A percentile compares a stretch with the other conserved stretches of the same genome.
Conservation (phyloP, 176 grass and related monocot species). For the Carex cristatella region DNA sequence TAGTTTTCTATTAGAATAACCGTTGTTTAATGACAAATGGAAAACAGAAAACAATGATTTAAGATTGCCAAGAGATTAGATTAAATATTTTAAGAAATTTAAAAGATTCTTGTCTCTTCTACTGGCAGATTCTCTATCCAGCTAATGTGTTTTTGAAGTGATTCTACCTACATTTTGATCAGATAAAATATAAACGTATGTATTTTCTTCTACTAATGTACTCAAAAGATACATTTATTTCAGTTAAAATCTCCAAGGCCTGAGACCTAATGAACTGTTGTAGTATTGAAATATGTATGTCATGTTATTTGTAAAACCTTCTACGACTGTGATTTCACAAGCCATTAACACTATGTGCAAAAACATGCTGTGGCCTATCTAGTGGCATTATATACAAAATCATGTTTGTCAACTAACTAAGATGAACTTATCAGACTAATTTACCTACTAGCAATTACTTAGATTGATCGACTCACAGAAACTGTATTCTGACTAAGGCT, state of each 20-base stretch:
- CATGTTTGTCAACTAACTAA: not conserved
- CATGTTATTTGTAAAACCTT: not conserved
- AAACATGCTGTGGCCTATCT: not conserved
- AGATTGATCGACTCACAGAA: not conserved
- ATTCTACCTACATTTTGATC: not conserved
- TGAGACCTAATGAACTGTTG: not conserved
- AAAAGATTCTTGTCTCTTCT: not conserved
- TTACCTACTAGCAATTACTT: not conserved
- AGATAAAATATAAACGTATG: not conserved
- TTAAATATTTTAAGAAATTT: not conserved
- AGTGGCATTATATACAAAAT: not conserved
- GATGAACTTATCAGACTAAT: not conserved
- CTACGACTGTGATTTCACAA: not conserved
- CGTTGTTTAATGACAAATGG: not conserved
- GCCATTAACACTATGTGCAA: not conserved
- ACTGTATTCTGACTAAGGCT: not conserved
- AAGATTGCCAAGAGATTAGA: not conserved
- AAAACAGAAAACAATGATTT: not conserved
- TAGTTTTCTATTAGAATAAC: not conserved
- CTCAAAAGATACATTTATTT: not conserved
- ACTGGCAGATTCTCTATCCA: not conserved
- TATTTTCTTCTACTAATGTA: not conserved
- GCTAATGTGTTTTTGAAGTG: not conserved
- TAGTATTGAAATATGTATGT: not conserved
- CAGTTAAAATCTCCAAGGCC: not conserved